Percentiles rank a stretch among this genome's conserved stretches.
Evolutionary conservation across 331 rosid genomes (phyloP).

Genomic region (Arachis monticola): DNA sequence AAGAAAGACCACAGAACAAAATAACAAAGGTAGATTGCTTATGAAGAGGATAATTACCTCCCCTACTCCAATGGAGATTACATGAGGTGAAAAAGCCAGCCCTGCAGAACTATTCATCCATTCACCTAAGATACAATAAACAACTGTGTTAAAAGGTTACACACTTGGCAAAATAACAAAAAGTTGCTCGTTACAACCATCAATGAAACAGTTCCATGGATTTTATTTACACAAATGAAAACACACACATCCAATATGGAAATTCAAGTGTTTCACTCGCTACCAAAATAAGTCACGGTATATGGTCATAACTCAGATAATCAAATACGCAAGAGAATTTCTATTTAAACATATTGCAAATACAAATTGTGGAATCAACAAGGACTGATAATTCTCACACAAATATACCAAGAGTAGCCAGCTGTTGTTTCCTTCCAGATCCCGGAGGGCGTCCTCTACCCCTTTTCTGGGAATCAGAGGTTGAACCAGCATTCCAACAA

Average conservation of each 20-base stretch:
- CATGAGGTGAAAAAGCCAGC: constrained; percentile 92
- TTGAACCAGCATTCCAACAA: constrained; percentile 58
- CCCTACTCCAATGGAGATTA: constrained; percentile 76
- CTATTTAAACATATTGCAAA: too few relatives aligned
- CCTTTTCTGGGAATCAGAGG: constrained; percentile 51
- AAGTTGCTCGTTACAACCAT: background rate
- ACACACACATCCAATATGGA: constrained; percentile 8
- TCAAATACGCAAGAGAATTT: too few relatives aligned
- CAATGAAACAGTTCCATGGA: background rate
- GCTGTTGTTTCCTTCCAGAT: constrained; percentile 87
- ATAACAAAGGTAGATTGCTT: constrained; percentile 7
- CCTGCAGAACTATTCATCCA: constrained; percentile 99
- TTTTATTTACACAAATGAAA: background rate
- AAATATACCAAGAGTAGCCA: constrained; percentile 75
- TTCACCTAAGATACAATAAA: constrained; percentile 65
- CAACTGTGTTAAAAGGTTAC: constrained; percentile 29
- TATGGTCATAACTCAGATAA: too few relatives aligned
- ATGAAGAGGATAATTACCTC: constrained; percentile 63
- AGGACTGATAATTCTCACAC: constrained; percentile 15
- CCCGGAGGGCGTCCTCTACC: constrained; percentile 93
- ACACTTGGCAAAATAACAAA: background rate
- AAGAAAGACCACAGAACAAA: background rate
- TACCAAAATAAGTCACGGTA: background rate
- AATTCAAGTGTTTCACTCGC: constrained; percentile 12
- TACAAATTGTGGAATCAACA: background rate